phyloP scores from a whole-genome alignment of 2,329 filamentous ascomycete species.

The Arthrinium puccinioides region DNA sequence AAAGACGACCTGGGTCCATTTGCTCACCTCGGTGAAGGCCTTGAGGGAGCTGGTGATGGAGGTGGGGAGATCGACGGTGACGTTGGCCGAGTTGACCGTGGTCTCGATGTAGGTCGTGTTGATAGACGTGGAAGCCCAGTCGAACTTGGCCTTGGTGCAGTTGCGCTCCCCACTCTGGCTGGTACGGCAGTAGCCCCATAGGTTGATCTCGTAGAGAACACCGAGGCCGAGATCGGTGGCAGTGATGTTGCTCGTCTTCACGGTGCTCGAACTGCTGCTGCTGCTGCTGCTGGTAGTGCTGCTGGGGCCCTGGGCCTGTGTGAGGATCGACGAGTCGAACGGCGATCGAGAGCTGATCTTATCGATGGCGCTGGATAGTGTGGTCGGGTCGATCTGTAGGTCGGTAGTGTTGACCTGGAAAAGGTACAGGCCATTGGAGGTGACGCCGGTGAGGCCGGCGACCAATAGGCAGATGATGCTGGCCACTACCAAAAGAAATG shows the following conservation, averaged over 20 bases:
- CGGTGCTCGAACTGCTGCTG: constrained; percentile 5
- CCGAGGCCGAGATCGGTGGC: constrained; percentile 54
- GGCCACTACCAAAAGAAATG: constrained; percentile 72
- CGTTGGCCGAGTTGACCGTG: constrained; percentile 38
- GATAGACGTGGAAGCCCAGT: constrained; percentile 71
- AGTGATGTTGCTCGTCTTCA: constrained; percentile 40
- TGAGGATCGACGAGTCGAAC: background rate
- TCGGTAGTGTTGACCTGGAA: constrained; percentile 56
- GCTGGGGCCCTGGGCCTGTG: background rate
- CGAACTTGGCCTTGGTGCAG: constrained; percentile 65
- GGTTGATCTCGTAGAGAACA: constrained; percentile 71
- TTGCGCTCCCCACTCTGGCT: constrained; percentile 46
- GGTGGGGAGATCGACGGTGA: constrained; percentile 58
- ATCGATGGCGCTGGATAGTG: constrained; percentile 16
- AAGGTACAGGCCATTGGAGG: constrained; percentile 49
- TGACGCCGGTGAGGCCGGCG: constrained; percentile 47
- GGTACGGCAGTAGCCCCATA: constrained; percentile 82
- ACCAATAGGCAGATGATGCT: constrained; percentile 64
- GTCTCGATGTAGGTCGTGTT: constrained; percentile 56
- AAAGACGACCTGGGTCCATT: constrained; percentile 80
- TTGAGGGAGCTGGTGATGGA: constrained; percentile 61
- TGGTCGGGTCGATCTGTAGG: constrained; percentile 42
- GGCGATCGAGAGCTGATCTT: background rate
- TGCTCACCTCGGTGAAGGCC: constrained; percentile 64
- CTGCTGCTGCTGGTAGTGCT: constrained; percentile 1